These are phyloP conservation scores for Phytophthora brassicae DNA, from an alignment of 352 stramenopile genomes.

Conservation along the genomic window DNA sequence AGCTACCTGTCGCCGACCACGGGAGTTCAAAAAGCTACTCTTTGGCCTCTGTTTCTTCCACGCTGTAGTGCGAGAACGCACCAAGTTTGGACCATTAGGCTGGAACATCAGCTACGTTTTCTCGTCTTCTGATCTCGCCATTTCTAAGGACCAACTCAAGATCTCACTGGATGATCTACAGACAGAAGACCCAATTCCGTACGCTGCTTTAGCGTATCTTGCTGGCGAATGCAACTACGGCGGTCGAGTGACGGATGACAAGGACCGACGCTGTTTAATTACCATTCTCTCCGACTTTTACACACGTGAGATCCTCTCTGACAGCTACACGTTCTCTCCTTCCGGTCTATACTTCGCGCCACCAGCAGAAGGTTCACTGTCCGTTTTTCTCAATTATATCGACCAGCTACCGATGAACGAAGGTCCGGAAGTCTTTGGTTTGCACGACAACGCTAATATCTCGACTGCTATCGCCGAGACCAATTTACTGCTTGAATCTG, in stretches of 20 bases:
- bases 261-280: constrained; percentile 74
- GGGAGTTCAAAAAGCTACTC: constrained; percentile 80
- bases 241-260: constrained; percentile 78
- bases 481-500: too few species aligned
- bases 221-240: constrained; percentile 85
- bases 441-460: constrained; percentile 80
- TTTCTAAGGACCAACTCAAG: constrained; percentile 64
- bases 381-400: constrained; percentile 44
- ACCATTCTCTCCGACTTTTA: constrained; percentile 78
- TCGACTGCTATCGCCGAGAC: too few species aligned
- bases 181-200: constrained; percentile 44
- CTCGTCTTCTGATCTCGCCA: constrained; percentile 74
- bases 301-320: constrained; percentile 57
- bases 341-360: constrained; percentile 41
- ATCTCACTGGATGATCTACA: too few species aligned
- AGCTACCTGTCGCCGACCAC: too few species aligned
- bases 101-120: constrained; percentile 83
- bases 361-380: constrained; percentile 12
- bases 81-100: constrained; percentile 77
- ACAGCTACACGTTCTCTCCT: constrained; percentile 72
- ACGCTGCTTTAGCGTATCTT: constrained; percentile 88
- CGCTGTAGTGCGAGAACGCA: constrained; percentile 69
- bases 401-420: constrained; percentile 65
- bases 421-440: constrained; percentile 77
- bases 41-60: constrained; percentile 82